A percentile compares a stretch with the other conserved stretches of the same genome.
Evolutionary conservation across 805 yeast species (phyloP).

Genomic region (Kazachstania kunashirensis): DNA sequence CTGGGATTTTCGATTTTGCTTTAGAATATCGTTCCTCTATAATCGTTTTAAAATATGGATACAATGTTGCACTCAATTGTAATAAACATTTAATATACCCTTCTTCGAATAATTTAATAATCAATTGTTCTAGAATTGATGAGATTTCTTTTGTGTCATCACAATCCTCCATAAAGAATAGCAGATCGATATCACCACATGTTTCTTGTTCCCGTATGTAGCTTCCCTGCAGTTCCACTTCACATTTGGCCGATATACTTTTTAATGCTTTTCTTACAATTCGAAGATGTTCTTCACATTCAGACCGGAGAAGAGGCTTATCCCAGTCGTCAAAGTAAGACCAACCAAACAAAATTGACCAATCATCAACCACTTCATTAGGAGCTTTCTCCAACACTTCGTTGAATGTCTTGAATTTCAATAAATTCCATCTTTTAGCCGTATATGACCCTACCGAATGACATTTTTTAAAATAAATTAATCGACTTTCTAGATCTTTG

Average conservation of each 20-base stretch:
- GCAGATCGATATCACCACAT: constrained; percentile 28
- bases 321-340: constrained; percentile 28
- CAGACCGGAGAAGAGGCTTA: constrained; percentile 17
- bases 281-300: constrained; percentile 17
- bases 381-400: constrained; percentile 15
- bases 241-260: constrained; percentile 12
- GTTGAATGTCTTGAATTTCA: constrained; percentile 13
- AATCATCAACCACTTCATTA: constrained; percentile 12
- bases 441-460: constrained; percentile 23
- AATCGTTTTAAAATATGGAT: constrained; percentile 5
- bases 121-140: constrained; percentile 14
- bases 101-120: constrained; percentile 10
- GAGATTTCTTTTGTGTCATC: constrained; percentile 17
- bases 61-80: constrained; percentile 13
- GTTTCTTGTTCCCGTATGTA: constrained; percentile 18
- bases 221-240: constrained; percentile 26
- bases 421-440: constrained; percentile 20
- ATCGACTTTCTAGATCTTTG: constrained; percentile 8
- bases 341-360: constrained; percentile 28
- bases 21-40: constrained; percentile 9
- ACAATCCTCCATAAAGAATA: constrained; percentile 21
- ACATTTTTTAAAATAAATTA: constrained; percentile 23
- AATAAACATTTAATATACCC: constrained; percentile 22
- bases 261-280: constrained; percentile 12
- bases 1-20: constrained; percentile 6